Conservation (phyloP, 2,329 filamentous ascomycete species). For the Penicillium sp. region DNA sequence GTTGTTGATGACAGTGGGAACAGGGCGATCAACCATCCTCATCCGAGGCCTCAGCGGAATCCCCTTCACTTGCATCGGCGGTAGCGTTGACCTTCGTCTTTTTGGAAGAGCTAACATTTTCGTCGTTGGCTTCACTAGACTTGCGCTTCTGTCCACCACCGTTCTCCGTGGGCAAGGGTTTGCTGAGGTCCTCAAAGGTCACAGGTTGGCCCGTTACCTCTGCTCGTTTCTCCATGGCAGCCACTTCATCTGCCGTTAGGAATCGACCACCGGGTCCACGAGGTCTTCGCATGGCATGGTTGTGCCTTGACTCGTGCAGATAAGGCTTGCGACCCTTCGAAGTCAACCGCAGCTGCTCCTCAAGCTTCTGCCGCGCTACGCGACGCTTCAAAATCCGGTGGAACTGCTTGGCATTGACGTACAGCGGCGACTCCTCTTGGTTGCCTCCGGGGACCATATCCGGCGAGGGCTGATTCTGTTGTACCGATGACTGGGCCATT, state of each 20-base stretch:
- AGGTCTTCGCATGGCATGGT: conserved; percentile 94
- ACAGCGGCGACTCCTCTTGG: conserved; percentile 82
- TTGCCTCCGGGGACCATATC: conserved; percentile 68
- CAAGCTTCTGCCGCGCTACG: conserved; percentile 86
- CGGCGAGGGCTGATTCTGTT: conserved; percentile 69
- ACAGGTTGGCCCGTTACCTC: conserved; percentile 25
- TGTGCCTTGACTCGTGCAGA: conserved; percentile 93
- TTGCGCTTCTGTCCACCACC: conserved; percentile 49
- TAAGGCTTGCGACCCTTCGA: conserved; percentile 97
- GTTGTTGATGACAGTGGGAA: background rate
- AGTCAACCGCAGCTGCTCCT: conserved; percentile 86
- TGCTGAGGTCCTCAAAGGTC: conserved; percentile 34
- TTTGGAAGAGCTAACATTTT: conserved; percentile 44
- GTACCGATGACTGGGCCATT: conserved; percentile 56
- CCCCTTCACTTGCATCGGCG: conserved; percentile 52
- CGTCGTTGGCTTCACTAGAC: conserved; percentile 46
- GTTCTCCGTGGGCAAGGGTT: conserved; percentile 32
- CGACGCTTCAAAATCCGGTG: conserved; percentile 93
- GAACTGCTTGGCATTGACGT: conserved; percentile 98
- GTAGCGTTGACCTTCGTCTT: conserved; percentile 52
- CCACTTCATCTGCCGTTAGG: conserved; percentile 92
- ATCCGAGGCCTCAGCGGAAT: conserved; percentile 47
- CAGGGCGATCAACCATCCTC: conserved; percentile 44
- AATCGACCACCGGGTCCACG: conserved; percentile 92
- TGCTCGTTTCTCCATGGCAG: conserved; percentile 72